These are phyloP conservation scores for Beauveria sp. DNA, from an alignment of 2,329 filamentous ascomycete species.

Conservation along the genomic window DNA sequence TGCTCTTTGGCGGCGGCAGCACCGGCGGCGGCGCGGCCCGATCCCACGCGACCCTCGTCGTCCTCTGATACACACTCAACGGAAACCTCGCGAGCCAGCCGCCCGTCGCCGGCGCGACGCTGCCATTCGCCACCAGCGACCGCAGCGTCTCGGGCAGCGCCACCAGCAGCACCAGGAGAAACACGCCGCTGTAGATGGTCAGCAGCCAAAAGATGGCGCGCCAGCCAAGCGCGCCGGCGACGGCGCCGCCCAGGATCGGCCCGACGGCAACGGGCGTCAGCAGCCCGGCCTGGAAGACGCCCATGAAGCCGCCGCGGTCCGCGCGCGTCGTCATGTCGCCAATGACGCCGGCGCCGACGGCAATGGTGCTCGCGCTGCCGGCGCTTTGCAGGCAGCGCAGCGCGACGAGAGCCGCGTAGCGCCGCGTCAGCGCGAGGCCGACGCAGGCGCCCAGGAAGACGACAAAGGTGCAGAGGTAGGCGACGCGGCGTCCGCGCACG, in stretches of 20 bases:
- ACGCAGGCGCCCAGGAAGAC: constrained; percentile 40
- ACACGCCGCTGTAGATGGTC: constrained; percentile 31
- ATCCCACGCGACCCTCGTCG: constrained; percentile 16
- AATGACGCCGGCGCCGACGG: constrained; percentile 45
- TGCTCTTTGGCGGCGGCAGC: constrained; percentile 18
- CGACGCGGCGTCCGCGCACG: constrained; percentile 36
- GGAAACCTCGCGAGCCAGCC: constrained; percentile 22
- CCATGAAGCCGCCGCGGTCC: constrained; percentile 50
- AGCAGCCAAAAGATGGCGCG: constrained; percentile 48
- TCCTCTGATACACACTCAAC: constrained; percentile 24
- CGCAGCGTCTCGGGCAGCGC: constrained; percentile 40
- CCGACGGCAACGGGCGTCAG: constrained; percentile 31
- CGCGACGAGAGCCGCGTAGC: constrained; percentile 38
- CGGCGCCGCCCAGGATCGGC: constrained; percentile 45
- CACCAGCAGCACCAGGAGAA: constrained; percentile 31
- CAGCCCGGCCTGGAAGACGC: constrained; percentile 30
- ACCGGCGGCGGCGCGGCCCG: constrained; percentile 1
- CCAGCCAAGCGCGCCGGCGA: constrained; percentile 45
- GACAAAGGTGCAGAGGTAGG: constrained; percentile 39
- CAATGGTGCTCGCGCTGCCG: constrained; percentile 47
- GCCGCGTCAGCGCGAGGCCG: constrained; percentile 36
- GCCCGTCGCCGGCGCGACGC: constrained; percentile 9
- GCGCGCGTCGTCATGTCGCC: constrained; percentile 49
- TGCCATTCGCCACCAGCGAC: constrained; percentile 36
- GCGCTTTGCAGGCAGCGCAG: constrained; percentile 45